A percentile compares a stretch with the other conserved stretches of the same genome.
Conservation (phyloP, 495 filamentous ascomycete genomes). For the Penicillium lagena region DNA sequence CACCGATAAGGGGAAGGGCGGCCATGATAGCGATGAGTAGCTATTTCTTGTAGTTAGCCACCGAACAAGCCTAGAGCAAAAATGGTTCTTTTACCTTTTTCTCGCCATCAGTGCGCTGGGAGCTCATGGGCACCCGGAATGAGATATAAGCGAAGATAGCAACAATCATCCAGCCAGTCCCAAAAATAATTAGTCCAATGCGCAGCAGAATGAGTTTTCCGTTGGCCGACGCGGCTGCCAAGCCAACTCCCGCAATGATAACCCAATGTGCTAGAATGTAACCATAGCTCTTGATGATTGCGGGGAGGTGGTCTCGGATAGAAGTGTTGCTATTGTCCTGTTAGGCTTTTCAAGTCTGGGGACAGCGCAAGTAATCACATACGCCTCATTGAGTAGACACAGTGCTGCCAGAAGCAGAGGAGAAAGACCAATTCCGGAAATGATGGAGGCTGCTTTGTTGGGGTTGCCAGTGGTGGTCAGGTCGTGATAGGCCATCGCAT, state of each 20-base stretch:
- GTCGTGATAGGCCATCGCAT: constrained; percentile 22
- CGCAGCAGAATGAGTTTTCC: background rate
- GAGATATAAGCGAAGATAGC: background rate
- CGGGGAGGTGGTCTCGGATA: background rate
- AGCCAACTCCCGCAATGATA: constrained; percentile 6
- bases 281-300: background rate
- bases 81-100: constrained; percentile 3
- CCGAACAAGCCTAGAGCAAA: no score
- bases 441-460: constrained; percentile 17
- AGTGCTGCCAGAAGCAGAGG: constrained; percentile 29
- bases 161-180: constrained; percentile 4
- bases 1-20: constrained; percentile 9
- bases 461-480: constrained; percentile 7
- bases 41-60: background rate
- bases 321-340: constrained; percentile 4
- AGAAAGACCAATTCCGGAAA: constrained; percentile 36
- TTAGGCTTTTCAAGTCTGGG: no score
- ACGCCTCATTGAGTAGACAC: constrained; percentile 37
- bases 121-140: background rate
- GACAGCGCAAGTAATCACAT: constrained; percentile 2
- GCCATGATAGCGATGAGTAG: constrained; percentile 7
- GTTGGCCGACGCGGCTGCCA: constrained; percentile 5
- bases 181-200: constrained; percentile 4
- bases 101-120: background rate
- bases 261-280: constrained; percentile 5